A percentile compares a stretch with the other conserved stretches of the same genome.
Conservation (phyloP, 1,284 basidiomycete species). For the Lignosus rhinocerotis region DNA sequence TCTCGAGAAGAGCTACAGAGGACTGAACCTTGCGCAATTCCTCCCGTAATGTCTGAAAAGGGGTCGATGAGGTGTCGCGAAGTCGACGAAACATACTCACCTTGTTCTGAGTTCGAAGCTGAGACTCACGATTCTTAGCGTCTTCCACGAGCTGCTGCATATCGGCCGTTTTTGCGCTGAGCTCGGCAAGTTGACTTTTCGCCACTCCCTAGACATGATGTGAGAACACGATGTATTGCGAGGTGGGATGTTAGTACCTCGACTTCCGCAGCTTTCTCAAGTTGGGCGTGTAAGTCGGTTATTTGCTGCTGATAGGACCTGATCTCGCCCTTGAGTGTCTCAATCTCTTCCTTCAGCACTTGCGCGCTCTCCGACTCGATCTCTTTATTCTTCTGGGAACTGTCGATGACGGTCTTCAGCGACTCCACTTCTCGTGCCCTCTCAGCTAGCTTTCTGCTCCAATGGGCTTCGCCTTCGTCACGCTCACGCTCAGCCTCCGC, state of each 20-base stretch:
- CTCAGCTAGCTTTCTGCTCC: conserved; percentile 77
- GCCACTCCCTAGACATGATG: conserved; percentile 41
- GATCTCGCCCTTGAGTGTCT: conserved; percentile 50
- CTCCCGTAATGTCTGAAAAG: conserved; percentile 75
- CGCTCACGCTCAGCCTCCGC: conserved; percentile 68
- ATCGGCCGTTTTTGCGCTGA: conserved; percentile 43
- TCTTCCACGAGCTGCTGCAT: conserved; percentile 68
- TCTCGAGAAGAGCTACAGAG: conserved; percentile 85
- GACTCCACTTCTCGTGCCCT: conserved; percentile 79
- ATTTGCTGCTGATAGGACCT: conserved; percentile 47
- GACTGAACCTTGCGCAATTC: conserved; percentile 92
- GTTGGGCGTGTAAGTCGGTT: conserved; percentile 47
- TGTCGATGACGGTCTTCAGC: conserved; percentile 60
- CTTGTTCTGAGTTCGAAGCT: conserved; percentile 74
- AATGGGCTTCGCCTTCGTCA: conserved; percentile 79
- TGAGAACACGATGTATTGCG: background rate
- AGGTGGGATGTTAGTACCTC: conserved; percentile 47
- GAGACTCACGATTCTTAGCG: conserved; percentile 59
- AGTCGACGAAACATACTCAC: conserved; percentile 37
- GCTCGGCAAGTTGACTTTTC: conserved; percentile 45
- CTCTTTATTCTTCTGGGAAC: conserved; percentile 54
- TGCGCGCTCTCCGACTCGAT: conserved; percentile 59
- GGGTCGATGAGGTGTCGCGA: background rate
- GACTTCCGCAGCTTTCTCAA: conserved; percentile 53
- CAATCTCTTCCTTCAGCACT: conserved; percentile 56